phyloP scores from a whole-genome alignment of 2,329 filamentous ascomycete genomes.

The Escovopsis weberi region DNA sequence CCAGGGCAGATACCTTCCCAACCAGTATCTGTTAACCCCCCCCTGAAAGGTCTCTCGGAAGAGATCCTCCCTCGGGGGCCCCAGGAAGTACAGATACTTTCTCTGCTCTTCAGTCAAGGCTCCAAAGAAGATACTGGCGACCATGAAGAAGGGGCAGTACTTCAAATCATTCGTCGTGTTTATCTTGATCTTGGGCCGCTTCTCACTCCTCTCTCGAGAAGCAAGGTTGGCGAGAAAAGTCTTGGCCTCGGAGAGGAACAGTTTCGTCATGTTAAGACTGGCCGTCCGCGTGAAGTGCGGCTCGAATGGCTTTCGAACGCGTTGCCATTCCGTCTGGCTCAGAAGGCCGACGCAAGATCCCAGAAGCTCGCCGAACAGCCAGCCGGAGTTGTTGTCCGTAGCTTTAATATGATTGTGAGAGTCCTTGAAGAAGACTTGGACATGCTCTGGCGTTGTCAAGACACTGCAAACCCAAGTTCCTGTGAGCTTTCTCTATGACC shows the following conservation, averaged over 20 bases:
- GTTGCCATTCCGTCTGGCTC: conserved; percentile 1
- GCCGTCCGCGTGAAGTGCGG: conserved; percentile 2
- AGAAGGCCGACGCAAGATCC: conserved; percentile 5
- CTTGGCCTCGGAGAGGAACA: neutral
- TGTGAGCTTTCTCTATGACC: neutral
- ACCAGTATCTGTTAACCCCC: conserved; percentile 1
- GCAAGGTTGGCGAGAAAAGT: neutral
- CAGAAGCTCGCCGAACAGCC: conserved; percentile 3
- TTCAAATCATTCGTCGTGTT: conserved; percentile 3
- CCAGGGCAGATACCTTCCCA: conserved; percentile 1
- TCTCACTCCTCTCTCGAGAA: too few species aligned
- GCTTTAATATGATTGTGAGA: conserved; percentile 5
- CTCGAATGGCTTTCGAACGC: conserved; percentile 3
- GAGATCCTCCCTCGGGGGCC: conserved; percentile 1
- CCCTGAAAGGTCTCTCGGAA: conserved; percentile 1
- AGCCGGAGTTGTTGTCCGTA: conserved; percentile 2
- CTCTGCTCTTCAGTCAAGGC: neutral
- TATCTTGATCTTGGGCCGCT: neutral
- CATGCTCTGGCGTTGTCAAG: conserved; percentile 2
- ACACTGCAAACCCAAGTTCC: neutral
- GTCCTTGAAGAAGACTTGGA: conserved; percentile 4
- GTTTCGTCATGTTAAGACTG: neutral
- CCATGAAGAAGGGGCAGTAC: conserved; percentile 2
- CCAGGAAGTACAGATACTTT: neutral
- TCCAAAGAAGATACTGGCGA: conserved; percentile 5